These are phyloP conservation scores for Amaranthus palmeri DNA, from an alignment of 148 eudicot genomes.

Conservation along the genomic window DNA sequence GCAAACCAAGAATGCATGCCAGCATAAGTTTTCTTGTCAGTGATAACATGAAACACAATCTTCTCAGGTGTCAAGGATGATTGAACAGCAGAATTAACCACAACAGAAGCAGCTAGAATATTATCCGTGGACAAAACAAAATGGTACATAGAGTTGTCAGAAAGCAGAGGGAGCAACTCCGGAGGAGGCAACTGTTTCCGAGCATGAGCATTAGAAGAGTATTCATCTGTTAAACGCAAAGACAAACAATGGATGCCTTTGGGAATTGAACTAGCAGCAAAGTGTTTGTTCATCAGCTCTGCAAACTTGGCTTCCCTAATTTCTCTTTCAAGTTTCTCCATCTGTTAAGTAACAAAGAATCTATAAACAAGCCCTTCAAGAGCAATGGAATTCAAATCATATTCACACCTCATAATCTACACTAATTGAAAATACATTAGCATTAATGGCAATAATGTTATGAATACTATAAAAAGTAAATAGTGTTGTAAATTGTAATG, in stretches of 20 bases:
- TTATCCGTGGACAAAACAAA: conserved; percentile 86
- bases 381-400: not conserved
- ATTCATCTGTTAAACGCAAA: conserved; percentile 94
- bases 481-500: no score
- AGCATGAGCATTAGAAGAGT: conserved; percentile 98
- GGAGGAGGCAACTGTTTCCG: conserved; percentile 96
- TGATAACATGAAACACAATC: conserved; percentile 90
- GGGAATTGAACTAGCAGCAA: conserved; percentile 93
- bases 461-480: no score
- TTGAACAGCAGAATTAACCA: conserved; percentile 77
- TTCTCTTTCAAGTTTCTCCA: conserved; percentile 91
- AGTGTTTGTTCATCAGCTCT: conserved; percentile 93
- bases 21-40: conserved; percentile 98
- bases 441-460: no score
- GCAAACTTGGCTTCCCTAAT: conserved; percentile 86
- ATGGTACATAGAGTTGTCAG: conserved; percentile 82
- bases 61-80: conserved; percentile 70
- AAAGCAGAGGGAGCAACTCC: conserved; percentile 78
- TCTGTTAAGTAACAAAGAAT: conserved; percentile 42
- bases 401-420: not conserved
- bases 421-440: not conserved
- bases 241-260: conserved; percentile 96
- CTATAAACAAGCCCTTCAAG: not conserved
- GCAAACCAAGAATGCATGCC: conserved; percentile 99
- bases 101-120: conserved; percentile 95